Conservation (phyloP, 192 early-diverging fungal genomes). For the Umbelopsis isabellina region DNA sequence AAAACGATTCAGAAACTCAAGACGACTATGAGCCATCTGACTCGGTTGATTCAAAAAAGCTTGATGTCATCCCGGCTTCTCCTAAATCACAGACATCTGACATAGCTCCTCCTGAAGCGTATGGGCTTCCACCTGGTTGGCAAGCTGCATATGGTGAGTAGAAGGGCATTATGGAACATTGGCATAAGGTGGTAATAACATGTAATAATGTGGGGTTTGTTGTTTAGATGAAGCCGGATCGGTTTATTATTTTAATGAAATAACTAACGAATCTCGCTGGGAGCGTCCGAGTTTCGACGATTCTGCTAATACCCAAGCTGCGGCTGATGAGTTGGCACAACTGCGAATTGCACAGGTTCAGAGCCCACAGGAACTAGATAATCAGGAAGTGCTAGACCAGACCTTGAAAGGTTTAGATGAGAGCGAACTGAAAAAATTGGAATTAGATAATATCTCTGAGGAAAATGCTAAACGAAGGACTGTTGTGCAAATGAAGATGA, state of each 20-base stretch:
- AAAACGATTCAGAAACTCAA: neutral
- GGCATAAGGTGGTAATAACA: neutral
- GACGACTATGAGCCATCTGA: neutral
- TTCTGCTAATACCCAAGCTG: neutral
- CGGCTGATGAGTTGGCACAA: slow-evolving; percentile 29
- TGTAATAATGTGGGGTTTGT: neutral
- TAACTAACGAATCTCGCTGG: slow-evolving; percentile 54
- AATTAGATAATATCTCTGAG: slow-evolving; percentile 44
- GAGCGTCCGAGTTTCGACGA: slow-evolving; percentile 39
- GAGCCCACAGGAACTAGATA: slow-evolving; percentile 11
- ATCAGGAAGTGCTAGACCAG: slow-evolving; percentile 7
- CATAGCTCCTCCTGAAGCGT: slow-evolving; percentile 18
- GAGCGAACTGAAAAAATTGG: slow-evolving; percentile 33
- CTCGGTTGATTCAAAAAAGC: neutral
- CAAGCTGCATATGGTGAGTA: slow-evolving; percentile 46
- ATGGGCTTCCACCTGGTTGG: slow-evolving; percentile 47
- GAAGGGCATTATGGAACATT: neutral
- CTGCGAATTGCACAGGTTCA: slow-evolving; percentile 15
- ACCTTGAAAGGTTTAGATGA: neutral
- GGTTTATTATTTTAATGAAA: slow-evolving; percentile 58
- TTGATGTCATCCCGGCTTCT: neutral
- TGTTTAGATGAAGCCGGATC: slow-evolving; percentile 50
- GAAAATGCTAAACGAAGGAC: slow-evolving; percentile 45
- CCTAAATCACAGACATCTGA: neutral
- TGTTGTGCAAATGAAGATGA: slow-evolving; percentile 53